Evolutionary conservation across 2,329 filamentous ascomycete genomes (phyloP).

Genomic region (Blastomyces gilchristii): DNA sequence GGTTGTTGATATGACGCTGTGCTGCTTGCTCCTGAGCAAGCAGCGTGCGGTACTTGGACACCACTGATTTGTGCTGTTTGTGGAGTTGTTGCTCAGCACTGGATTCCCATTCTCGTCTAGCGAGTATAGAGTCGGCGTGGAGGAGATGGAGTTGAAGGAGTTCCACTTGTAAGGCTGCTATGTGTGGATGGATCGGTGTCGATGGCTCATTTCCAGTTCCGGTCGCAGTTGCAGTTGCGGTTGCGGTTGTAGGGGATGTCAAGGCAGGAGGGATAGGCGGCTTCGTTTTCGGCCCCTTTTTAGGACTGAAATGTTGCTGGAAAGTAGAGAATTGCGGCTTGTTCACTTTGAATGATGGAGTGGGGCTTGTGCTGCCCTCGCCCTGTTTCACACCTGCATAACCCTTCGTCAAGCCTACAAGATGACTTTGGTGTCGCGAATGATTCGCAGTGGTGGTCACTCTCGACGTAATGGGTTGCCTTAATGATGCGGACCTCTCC

Average conservation of each 20-base stretch:
- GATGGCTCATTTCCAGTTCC: slow-evolving; percentile 11
- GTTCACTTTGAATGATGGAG: slow-evolving; percentile 15
- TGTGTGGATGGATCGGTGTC: slow-evolving; percentile 24
- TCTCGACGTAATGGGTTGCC: slow-evolving; percentile 24
- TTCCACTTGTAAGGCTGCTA: slow-evolving; percentile 32
- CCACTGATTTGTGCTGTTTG: slow-evolving; percentile 28
- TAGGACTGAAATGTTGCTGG: slow-evolving; percentile 32
- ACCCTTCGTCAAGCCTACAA: slow-evolving; percentile 16
- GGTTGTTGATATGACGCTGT: slow-evolving; percentile 27
- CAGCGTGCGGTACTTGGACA: slow-evolving; percentile 25
- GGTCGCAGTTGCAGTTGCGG: too few species aligned
- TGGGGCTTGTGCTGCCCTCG: slow-evolving; percentile 4
- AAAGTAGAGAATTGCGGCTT: slow-evolving; percentile 28
- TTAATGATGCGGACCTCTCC: slow-evolving; percentile 28
- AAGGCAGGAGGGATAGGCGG: slow-evolving; percentile 16
- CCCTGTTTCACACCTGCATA: slow-evolving; percentile 2
- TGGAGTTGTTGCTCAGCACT: slow-evolving; percentile 24
- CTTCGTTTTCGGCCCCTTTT: slow-evolving; percentile 25
- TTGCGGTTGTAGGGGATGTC: slow-evolving; percentile 8
- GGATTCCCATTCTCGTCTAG: slow-evolving; percentile 24
- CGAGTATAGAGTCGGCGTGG: slow-evolving; percentile 24
- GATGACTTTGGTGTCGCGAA: slow-evolving; percentile 29
- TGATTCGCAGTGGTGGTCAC: slow-evolving; percentile 20
- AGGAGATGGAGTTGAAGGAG: slow-evolving; percentile 36
- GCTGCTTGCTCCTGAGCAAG: slow-evolving; percentile 25